phyloP scores from a whole-genome alignment of 2,329 filamentous ascomycete species.

The Epichloe typhina region DNA sequence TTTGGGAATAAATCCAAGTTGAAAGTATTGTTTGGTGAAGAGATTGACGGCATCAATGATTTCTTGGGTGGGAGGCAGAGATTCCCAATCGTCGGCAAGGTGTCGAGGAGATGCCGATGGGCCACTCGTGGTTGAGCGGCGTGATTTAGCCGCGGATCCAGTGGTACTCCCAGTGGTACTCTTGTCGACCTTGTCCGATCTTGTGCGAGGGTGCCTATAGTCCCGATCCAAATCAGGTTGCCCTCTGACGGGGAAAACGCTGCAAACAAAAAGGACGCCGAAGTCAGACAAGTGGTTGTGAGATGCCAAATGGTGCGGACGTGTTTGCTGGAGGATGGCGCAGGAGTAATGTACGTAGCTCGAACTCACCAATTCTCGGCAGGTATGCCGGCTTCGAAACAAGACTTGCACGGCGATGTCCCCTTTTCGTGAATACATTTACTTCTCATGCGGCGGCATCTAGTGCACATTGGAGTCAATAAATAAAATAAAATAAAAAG shows the following conservation, averaged over 20 bases:
- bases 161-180: slow-evolving; percentile 23
- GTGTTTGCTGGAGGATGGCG: too few species aligned
- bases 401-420: slow-evolving; percentile 37
- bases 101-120: slow-evolving; percentile 11
- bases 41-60: slow-evolving; percentile 39
- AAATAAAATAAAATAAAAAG: too few species aligned
- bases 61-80: slow-evolving; percentile 34
- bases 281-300: neutral
- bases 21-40: slow-evolving; percentile 43
- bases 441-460: slow-evolving; percentile 43
- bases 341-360: neutral
- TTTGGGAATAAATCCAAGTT: slow-evolving; percentile 46
- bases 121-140: slow-evolving; percentile 20
- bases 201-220: slow-evolving; percentile 41
- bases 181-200: slow-evolving; percentile 32
- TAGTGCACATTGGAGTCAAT: slow-evolving; percentile 9
- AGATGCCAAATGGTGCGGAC: neutral
- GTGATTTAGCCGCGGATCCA: slow-evolving; percentile 23
- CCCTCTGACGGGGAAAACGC: slow-evolving; percentile 38
- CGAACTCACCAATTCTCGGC: slow-evolving; percentile 35
- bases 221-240: slow-evolving; percentile 41
- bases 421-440: slow-evolving; percentile 38
- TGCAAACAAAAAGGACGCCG: slow-evolving; percentile 12
- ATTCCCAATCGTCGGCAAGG: slow-evolving; percentile 31
- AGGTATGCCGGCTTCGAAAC: slow-evolving; percentile 33